Conservation (phyloP, 371 early-diverging fungal species). For the Haplosporangium sp. region DNA sequence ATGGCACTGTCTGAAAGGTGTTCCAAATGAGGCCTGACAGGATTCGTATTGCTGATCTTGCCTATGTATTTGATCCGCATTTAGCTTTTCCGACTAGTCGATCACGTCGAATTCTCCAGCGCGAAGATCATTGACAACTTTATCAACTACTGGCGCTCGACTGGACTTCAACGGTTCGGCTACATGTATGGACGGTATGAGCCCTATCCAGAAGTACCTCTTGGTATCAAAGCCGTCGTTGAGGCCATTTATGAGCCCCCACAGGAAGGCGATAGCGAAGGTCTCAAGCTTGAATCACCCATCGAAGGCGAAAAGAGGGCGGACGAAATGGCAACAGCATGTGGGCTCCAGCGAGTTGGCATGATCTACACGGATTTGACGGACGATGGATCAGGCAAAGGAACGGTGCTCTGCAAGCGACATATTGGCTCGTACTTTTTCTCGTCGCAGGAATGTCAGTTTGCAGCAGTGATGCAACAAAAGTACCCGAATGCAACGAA, state of each 20-base stretch:
- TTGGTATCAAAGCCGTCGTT: conserved; percentile 98
- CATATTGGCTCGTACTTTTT: conserved; percentile 95
- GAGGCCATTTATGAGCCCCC: conserved; percentile 96
- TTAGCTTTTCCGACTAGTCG: conserved; percentile 96
- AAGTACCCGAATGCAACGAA: conserved; percentile 77
- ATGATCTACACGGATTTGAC: conserved; percentile 96
- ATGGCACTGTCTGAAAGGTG: not conserved
- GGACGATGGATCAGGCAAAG: conserved; percentile 86
- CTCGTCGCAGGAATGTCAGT: conserved; percentile 91
- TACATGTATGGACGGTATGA: conserved; percentile 96
- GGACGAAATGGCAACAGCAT: conserved; percentile 75
- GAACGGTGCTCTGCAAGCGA: conserved; percentile 89
- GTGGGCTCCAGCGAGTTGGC: conserved; percentile 90
- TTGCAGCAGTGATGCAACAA: conserved; percentile 92
- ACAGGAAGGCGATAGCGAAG: conserved; percentile 88
- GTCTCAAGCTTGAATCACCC: conserved; percentile 74
- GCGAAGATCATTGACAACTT: conserved; percentile 89
- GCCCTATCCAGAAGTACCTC: conserved; percentile 90
- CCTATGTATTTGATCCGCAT: too few relatives aligned
- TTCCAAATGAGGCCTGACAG: too few relatives aligned
- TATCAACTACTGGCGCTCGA: conserved; percentile 88
- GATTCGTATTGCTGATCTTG: too few relatives aligned
- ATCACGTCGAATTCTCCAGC: conserved; percentile 98
- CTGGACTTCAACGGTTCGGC: conserved; percentile 94
- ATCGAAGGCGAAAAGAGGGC: conserved; percentile 68